These are phyloP conservation scores for Acanthamoeba healyi DNA, from an alignment of 208 protist species.

Conservation along the genomic window DNA sequence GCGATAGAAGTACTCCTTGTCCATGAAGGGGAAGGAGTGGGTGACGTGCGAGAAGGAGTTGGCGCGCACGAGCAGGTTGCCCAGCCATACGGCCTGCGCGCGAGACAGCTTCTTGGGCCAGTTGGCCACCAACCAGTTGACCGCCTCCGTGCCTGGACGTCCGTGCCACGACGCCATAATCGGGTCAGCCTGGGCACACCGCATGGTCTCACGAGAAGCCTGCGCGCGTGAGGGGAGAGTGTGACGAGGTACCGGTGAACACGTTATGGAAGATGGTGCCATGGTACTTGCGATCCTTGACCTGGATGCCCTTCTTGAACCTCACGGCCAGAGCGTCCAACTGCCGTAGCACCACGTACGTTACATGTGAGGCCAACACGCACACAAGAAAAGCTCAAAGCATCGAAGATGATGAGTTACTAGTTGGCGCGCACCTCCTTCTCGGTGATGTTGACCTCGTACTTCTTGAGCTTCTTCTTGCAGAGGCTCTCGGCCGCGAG, in stretches of 20 bases:
- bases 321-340: not conserved
- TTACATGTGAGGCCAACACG: too few species aligned
- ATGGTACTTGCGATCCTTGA: conserved; percentile 22
- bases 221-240: too few species aligned
- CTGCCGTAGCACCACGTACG: too few species aligned
- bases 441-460: conserved; percentile 21
- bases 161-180: too few species aligned
- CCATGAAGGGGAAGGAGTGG: conserved; percentile 35
- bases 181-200: not conserved
- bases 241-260: too few species aligned
- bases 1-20: conserved; percentile 56
- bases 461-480: not conserved
- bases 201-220: too few species aligned
- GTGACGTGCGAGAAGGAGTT: conserved; percentile 26
- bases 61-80: conserved; percentile 35
- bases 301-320: not conserved
- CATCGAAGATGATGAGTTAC: too few species aligned
- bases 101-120: conserved; percentile 44
- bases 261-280: conserved; percentile 3
- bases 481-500: not conserved
- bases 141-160: conserved; percentile 21
- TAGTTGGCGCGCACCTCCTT: conserved; percentile 25
- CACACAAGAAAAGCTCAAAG: too few species aligned
- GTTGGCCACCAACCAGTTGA: conserved; percentile 42
- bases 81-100: conserved; percentile 49